Percentiles rank a stretch among this genome's conserved stretches.
Evolutionary conservation across 1,139 yeast species (phyloP).

Genomic region (Yamadazyma siamensis): DNA sequence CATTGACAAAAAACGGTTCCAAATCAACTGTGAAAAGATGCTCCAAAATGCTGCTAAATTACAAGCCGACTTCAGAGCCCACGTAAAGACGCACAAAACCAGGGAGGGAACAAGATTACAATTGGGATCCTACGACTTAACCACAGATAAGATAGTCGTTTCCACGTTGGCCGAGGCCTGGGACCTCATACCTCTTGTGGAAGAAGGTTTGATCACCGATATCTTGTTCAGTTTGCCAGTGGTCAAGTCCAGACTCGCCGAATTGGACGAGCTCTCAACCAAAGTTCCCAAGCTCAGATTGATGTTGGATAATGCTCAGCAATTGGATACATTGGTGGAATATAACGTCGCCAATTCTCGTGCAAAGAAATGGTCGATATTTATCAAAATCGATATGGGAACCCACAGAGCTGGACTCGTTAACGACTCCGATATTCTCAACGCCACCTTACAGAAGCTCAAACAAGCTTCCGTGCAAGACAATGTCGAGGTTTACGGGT

Average conservation of each 20-base stretch:
- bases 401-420: slow-evolving; percentile 62
- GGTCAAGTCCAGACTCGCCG: slow-evolving; percentile 48
- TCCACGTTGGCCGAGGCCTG: slow-evolving; percentile 71
- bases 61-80: slow-evolving; percentile 53
- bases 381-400: slow-evolving; percentile 59
- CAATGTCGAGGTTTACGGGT: slow-evolving; percentile 53
- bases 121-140: slow-evolving; percentile 21
- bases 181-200: slow-evolving; percentile 44
- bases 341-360: slow-evolving; percentile 23
- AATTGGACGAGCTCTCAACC: slow-evolving; percentile 42
- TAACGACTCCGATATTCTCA: slow-evolving; percentile 26
- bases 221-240: slow-evolving; percentile 71
- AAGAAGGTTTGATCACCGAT: slow-evolving; percentile 49
- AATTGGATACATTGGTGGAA: slow-evolving; percentile 45
- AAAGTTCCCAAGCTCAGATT: slow-evolving; percentile 46
- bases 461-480: slow-evolving; percentile 17
- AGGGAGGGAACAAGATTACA: slow-evolving; percentile 33
- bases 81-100: slow-evolving; percentile 72
- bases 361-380: slow-evolving; percentile 49
- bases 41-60: slow-evolving; percentile 25
- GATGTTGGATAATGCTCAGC: slow-evolving; percentile 61
- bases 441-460: slow-evolving; percentile 25
- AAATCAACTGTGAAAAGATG: slow-evolving; percentile 28
- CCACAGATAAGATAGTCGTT: slow-evolving; percentile 54
- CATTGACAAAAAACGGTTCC: slow-evolving; percentile 23